phyloP scores from a whole-genome alignment of 169 alveolate genomes.

The Cryptosporidium sp. region DNA sequence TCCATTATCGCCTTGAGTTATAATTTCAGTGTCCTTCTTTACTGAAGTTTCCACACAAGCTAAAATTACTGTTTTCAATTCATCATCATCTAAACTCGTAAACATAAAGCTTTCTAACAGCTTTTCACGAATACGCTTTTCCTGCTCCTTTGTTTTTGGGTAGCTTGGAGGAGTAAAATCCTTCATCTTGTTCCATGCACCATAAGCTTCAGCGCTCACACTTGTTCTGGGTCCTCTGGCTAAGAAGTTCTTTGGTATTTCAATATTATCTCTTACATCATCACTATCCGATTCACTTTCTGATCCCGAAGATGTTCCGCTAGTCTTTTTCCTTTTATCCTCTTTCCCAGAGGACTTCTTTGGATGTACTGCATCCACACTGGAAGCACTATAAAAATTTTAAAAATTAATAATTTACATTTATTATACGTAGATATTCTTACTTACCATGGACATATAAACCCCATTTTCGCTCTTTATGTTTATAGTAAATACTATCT shows the following conservation, averaged over 20 bases:
- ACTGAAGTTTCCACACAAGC: slow-evolving; percentile 92
- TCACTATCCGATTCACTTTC: slow-evolving; percentile 72
- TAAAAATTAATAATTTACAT: background rate
- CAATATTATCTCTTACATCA: slow-evolving; percentile 45
- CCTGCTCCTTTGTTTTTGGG: slow-evolving; percentile 88
- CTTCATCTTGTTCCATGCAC: slow-evolving; percentile 91
- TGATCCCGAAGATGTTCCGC: slow-evolving; percentile 46
- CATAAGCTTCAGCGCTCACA: slow-evolving; percentile 95
- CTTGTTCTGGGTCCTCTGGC: slow-evolving; percentile 81
- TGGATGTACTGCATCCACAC: slow-evolving; percentile 18
- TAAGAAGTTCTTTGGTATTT: slow-evolving; percentile 55
- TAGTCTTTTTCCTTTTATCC: slow-evolving; percentile 7
- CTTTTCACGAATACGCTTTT: slow-evolving; percentile 82
- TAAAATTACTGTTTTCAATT: slow-evolving; percentile 85
- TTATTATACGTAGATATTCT: background rate
- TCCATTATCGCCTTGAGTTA: slow-evolving; percentile 96
- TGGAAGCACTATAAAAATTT: slow-evolving; percentile 19
- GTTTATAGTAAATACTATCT: background rate
- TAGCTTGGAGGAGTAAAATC: slow-evolving; percentile 90
- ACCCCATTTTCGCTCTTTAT: slow-evolving; percentile 35
- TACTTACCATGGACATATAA: slow-evolving; percentile 75
- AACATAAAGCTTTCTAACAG: slow-evolving; percentile 87
- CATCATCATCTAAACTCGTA: slow-evolving; percentile 86
- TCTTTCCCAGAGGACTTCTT: slow-evolving; percentile 2
- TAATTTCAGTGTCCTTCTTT: slow-evolving; percentile 84